These are phyloP conservation scores for Candida nonsorbophila DNA, from an alignment of 805 yeast species.

Conservation along the genomic window DNA sequence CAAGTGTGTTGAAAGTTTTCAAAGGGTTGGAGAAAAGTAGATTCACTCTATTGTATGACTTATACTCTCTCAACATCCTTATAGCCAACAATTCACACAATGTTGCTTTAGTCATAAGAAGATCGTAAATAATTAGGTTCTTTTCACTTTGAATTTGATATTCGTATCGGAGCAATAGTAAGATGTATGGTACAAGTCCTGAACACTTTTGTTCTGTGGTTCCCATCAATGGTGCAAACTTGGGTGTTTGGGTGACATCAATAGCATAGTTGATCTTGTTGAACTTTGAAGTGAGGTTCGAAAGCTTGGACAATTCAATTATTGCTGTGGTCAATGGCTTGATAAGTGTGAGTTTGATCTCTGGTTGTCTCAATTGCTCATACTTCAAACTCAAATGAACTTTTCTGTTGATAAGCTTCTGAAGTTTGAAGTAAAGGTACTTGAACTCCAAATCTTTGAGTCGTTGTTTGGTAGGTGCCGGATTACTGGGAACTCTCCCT, in stretches of 20 bases:
- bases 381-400: constrained; percentile 43
- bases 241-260: constrained; percentile 18
- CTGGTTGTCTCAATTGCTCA: constrained; percentile 49
- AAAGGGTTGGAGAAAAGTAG: constrained; percentile 44
- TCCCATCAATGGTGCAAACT: constrained; percentile 13
- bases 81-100: constrained; percentile 51
- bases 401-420: constrained; percentile 36
- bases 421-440: constrained; percentile 33
- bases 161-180: constrained; percentile 32
- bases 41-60: constrained; percentile 37
- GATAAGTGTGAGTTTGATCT: constrained; percentile 40
- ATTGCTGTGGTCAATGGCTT: constrained; percentile 41
- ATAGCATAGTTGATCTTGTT: constrained; percentile 20
- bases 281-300: constrained; percentile 27
- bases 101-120: constrained; percentile 40
- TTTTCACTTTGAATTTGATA: constrained; percentile 34
- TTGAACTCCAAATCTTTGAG: constrained; percentile 27
- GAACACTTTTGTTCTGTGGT: constrained; percentile 15
- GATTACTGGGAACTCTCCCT: too few species aligned
- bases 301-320: constrained; percentile 33
- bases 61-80: constrained; percentile 43
- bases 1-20: constrained; percentile 42
- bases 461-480: too few species aligned
- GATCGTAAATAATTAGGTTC: constrained; percentile 31
- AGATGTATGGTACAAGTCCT: constrained; percentile 21